Evolutionary conservation across 2,329 filamentous ascomycete species (phyloP).

Genomic region (Capronia americana): DNA sequence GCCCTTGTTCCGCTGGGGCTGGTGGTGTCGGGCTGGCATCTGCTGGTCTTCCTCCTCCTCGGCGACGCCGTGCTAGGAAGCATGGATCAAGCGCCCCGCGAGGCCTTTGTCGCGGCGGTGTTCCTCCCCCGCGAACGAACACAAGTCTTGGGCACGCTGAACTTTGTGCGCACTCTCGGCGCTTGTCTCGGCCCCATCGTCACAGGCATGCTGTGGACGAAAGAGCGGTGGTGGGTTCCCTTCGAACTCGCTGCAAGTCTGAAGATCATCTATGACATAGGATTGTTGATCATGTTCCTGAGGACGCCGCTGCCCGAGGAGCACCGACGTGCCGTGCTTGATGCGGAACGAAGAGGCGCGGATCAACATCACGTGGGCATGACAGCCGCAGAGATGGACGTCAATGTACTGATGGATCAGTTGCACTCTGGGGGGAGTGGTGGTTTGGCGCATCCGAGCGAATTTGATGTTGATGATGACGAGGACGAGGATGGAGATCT

Average conservation of each 20-base stretch:
- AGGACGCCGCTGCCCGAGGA: constrained; percentile 23
- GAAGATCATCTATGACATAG: constrained; percentile 67
- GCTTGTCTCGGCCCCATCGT: constrained; percentile 68
- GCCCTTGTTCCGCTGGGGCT: constrained; percentile 66
- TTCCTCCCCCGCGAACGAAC: constrained; percentile 71
- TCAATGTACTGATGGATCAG: constrained; percentile 26
- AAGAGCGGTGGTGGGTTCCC: constrained; percentile 64
- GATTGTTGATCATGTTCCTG: constrained; percentile 32
- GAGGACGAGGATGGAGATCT: constrained; percentile 20
- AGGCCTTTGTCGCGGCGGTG: constrained; percentile 71
- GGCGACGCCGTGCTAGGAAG: constrained; percentile 67
- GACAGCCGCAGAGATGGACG: constrained; percentile 26
- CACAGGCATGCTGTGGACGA: constrained; percentile 67
- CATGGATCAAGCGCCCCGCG: constrained; percentile 75
- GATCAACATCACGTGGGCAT: constrained; percentile 17
- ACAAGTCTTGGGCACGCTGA: constrained; percentile 73
- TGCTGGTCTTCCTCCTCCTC: constrained; percentile 66
- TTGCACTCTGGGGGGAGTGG: constrained; percentile 8
- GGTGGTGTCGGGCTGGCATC: constrained; percentile 58
- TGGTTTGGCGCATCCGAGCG: constrained; percentile 17
- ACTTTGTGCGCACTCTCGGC: constrained; percentile 70
- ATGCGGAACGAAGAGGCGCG: not conserved
- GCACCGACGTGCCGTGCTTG: constrained; percentile 5
- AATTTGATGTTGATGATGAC: constrained; percentile 23
- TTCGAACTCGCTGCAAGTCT: constrained; percentile 68